Evolutionary conservation across 2,329 filamentous ascomycete species (phyloP), one percentile per base, ranked within the genome.

Genomic region (Akanthomyces dipterigenus): DNA sequence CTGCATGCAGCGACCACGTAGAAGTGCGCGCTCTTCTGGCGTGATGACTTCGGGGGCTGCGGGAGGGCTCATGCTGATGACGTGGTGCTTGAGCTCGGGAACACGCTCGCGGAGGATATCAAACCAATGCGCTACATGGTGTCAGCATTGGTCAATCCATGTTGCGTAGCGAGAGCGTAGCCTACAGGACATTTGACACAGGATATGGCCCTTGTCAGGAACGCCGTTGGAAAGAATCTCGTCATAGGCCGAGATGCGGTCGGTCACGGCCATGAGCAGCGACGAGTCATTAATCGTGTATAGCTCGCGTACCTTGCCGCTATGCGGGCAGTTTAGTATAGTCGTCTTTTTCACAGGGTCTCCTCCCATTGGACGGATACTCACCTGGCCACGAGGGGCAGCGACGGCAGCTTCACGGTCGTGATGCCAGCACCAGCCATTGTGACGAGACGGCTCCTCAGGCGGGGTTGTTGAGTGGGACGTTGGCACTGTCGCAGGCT

Each of bases 231-330:
- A 78, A 81, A 96, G 87, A 68, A 96, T 86, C 68, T 96, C 91
- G 82, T 98, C 93, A 80, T 93, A 98, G 61, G 95, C 95, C 26
- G 91, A 96, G 73, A 97, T 95, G 67, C 95, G 88, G 77, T 97
- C 93, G 16, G 90, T 89, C 26, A 90, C 88, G 60, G 93, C 86
- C 71, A 96, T 93, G 61, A 96, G 87, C 5, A 96, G 83, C 2
- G 85, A 88, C 48, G 67, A 62, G 61, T 85, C 78, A 71, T 90
- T 85, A 59, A 96, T 78, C 64, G 84, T 80, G 74, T 91, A 96
- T 42, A 96, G 82, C 70, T 96, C 90, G 69, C 91, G 86, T 28
- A 96, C 91, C 77, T 96, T 96, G 67, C 81, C 79, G 40, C 60
- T 62, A 38, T 36, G 12, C 18, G 5, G 34, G 12, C 1, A 11